phyloP scores from a whole-genome alignment of 2,329 filamentous ascomycete species.

The Alternaria angustiovoidea region DNA sequence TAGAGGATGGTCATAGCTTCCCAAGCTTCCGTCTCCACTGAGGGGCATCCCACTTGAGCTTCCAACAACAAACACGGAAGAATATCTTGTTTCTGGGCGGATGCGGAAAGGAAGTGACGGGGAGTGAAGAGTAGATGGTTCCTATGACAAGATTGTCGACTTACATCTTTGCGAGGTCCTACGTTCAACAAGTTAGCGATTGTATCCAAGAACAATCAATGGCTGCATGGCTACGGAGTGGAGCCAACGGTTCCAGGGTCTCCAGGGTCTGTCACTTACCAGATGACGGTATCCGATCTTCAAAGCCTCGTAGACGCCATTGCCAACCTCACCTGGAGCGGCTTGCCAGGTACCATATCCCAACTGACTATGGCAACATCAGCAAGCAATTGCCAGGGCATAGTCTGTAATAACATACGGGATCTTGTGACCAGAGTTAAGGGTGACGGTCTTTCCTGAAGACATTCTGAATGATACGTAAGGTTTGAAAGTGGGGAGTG shows the following conservation, averaged over 20 bases:
- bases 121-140: background rate
- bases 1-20: conserved; percentile 27
- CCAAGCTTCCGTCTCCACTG: conserved; percentile 21
- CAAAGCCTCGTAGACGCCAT: conserved; percentile 52
- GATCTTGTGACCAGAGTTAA: conserved; percentile 54
- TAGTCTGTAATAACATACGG: conserved; percentile 55
- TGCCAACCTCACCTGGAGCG: conserved; percentile 48
- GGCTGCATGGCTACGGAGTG: background rate
- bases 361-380: conserved; percentile 53
- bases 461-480: conserved; percentile 33
- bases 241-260: background rate
- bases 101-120: background rate
- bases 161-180: conserved; percentile 46
- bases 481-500: background rate
- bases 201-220: background rate
- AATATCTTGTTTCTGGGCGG: background rate
- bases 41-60: conserved; percentile 26
- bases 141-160: conserved; percentile 5
- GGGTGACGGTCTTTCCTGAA: conserved; percentile 48
- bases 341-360: conserved; percentile 49
- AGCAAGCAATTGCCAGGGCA: background rate
- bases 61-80: conserved; percentile 4
- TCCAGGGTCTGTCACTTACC: conserved; percentile 26
- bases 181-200: conserved; percentile 40
- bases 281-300: conserved; percentile 47